Percentiles rank a stretch among this genome's conserved stretches.
Conservation (phyloP, 371 early-diverging fungal genomes). For the Synchytrium microbalum region DNA sequence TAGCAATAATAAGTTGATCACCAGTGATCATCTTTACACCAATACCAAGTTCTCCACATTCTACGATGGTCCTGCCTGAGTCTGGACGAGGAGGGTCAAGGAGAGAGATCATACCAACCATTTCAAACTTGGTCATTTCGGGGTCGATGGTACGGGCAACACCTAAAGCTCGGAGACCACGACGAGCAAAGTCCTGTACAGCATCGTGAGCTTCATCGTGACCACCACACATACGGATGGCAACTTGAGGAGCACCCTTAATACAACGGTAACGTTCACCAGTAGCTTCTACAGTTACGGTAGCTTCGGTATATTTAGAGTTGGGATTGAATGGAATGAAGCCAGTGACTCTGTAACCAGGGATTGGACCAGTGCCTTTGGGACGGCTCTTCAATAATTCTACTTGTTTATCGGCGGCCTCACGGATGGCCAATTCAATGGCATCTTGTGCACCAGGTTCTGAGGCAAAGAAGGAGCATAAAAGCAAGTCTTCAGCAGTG, state of each 20-base stretch:
- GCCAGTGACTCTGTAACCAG: slow-evolving; percentile 76
- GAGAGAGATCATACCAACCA: slow-evolving; percentile 48
- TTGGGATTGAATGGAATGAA: slow-evolving; percentile 89
- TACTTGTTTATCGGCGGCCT: slow-evolving; percentile 69
- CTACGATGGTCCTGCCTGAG: slow-evolving; percentile 53
- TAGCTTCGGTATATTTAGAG: slow-evolving; percentile 85
- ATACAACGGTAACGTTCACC: slow-evolving; percentile 70
- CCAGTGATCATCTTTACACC: slow-evolving; percentile 79
- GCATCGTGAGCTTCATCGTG: slow-evolving; percentile 66
- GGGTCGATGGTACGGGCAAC: slow-evolving; percentile 68
- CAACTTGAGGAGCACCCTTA: slow-evolving; percentile 94
- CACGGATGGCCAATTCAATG: slow-evolving; percentile 80
- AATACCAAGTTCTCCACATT: slow-evolving; percentile 56
- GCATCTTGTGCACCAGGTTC: slow-evolving; percentile 88
- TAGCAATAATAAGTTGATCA: slow-evolving; percentile 68
- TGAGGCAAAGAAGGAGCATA: slow-evolving; percentile 77
- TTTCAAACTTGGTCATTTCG: slow-evolving; percentile 45
- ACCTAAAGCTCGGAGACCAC: slow-evolving; percentile 88
- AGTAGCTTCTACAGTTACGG: slow-evolving; percentile 57
- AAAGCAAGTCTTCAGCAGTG: slow-evolving; percentile 70
- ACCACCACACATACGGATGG: slow-evolving; percentile 71
- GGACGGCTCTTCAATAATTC: slow-evolving; percentile 50
- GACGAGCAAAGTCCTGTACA: slow-evolving; percentile 69
- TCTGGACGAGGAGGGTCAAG: slow-evolving; percentile 55
- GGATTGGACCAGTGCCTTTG: slow-evolving; percentile 49